Base-by-base conservation (phyloP, 2,329 filamentous ascomycete genomes). In the Blastomyces emzantsi region DNA sequence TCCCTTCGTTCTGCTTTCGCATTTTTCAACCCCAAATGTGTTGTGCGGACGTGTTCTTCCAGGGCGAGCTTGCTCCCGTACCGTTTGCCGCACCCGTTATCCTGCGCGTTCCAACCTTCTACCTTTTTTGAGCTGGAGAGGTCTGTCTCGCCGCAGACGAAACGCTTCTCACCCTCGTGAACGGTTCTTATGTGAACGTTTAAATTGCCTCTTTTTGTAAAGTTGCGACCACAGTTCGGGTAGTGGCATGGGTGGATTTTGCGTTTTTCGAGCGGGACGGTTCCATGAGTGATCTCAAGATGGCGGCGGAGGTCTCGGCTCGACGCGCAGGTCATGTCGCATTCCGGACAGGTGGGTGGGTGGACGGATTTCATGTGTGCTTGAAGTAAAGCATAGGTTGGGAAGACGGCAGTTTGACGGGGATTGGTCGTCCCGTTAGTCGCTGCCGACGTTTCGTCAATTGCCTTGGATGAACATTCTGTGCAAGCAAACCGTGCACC, bases 171-270 rank as follows among this genome's bases (percentile, higher is more conserved):
- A 22, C 90, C 88, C 67, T 91, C 83, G 72, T 97, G 93, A 0
- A 88, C 87, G 13, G 85, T 87, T 64, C 88, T 87, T 62, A 93
- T 80, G 72, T 97, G 93, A 0, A 87, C 85, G 19, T 87, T 89
- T 61, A 96, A 81, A 70, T 96, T 97, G n/a, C 88, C 88, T 66
- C 84, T 86, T 72, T 89, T 90, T 22, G 90, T 92, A 75, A 97
- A 97, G 62, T 81, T 85, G 71, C 90, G 90, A 63, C 78, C 80
- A 74, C 92, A 97, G 28, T 83, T 87, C 0, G 81, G 76, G 70
- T 87, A 82, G 0, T 85, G 82, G 73, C 93, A 96, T 1, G 78
- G 73, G 60, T 88, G 85, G 0, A 81, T 85, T 74, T 86, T 89
- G 64, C 87, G 82, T 61, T 89, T 84, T 64, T 85, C 81, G 9